Evolutionary conservation across 2,329 filamentous ascomycete species (phyloP).

Genomic region (Cercospora sp.): DNA sequence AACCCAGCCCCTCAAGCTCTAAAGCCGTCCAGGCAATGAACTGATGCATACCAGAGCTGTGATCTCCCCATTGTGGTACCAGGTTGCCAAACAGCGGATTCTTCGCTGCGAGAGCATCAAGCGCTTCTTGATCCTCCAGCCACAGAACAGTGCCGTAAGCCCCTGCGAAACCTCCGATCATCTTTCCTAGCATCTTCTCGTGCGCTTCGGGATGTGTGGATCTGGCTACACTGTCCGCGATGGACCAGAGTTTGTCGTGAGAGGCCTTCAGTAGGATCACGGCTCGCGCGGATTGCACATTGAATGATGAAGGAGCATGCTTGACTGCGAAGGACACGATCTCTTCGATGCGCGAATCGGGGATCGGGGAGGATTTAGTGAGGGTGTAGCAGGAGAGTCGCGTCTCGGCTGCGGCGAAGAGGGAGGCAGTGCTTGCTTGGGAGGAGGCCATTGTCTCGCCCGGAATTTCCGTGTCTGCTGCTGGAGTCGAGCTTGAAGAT

Average conservation of each 20-base stretch:
- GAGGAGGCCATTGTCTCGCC: constrained; percentile 1
- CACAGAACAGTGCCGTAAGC: constrained; percentile 68
- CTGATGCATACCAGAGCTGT: constrained; percentile 53
- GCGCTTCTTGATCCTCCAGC: constrained; percentile 21
- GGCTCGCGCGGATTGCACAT: constrained; percentile 77
- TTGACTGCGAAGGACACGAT: constrained; percentile 61
- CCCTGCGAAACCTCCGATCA: constrained; percentile 61
- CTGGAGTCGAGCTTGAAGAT: neutral
- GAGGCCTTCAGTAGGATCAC: constrained; percentile 76
- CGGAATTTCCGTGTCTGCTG: neutral
- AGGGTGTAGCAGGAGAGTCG: constrained; percentile 37
- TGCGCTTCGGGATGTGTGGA: constrained; percentile 67
- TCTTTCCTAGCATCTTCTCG: constrained; percentile 52
- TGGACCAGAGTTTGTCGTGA: constrained; percentile 78
- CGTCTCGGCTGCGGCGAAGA: constrained; percentile 33
- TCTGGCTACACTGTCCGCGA: constrained; percentile 63
- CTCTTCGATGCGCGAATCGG: constrained; percentile 67
- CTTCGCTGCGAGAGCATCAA: constrained; percentile 19
- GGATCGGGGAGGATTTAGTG: constrained; percentile 62
- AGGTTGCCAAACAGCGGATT: constrained; percentile 22
- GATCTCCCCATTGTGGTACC: constrained; percentile 24
- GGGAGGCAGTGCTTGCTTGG: constrained; percentile 20
- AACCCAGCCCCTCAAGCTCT: constrained; percentile 35
- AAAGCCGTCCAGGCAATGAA: constrained; percentile 34
- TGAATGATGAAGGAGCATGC: constrained; percentile 78